A percentile compares a stretch with the other conserved stretches of the same genome.
Evolutionary conservation across 805 yeast genomes (phyloP).

Genomic region (Yarrowia alimentaria): DNA sequence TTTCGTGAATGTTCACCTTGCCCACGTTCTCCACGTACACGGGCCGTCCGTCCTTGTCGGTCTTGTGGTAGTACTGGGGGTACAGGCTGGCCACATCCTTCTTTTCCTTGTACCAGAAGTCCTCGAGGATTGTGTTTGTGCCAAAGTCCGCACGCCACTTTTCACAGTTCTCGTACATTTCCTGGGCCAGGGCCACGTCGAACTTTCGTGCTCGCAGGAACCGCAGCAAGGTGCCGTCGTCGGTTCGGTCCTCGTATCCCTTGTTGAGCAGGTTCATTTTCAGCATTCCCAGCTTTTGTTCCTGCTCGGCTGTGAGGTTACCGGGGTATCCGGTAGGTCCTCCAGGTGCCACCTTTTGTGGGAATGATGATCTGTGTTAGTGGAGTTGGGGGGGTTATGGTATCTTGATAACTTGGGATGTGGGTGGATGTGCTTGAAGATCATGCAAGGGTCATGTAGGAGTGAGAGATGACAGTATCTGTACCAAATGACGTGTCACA

Average conservation of each 20-base stretch:
- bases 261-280: constrained; percentile 55
- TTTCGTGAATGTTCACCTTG: constrained; percentile 79
- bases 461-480: too few species aligned
- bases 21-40: constrained; percentile 94
- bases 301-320: constrained; percentile 67
- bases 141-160: constrained; percentile 89
- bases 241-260: constrained; percentile 76
- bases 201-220: constrained; percentile 95
- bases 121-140: constrained; percentile 77
- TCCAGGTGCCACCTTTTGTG: constrained; percentile 64
- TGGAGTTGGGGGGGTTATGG: too few species aligned
- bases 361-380: constrained; percentile 53
- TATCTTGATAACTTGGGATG: too few species aligned
- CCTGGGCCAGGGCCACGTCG: constrained; percentile 71
- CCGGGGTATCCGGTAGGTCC: constrained; percentile 79
- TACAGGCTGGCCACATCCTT: constrained; percentile 82
- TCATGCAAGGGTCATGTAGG: too few species aligned
- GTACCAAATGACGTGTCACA: too few species aligned
- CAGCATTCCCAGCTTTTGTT: constrained; percentile 55
- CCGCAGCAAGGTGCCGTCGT: constrained; percentile 77
- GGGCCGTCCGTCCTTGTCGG: constrained; percentile 96
- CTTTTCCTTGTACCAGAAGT: constrained; percentile 92
- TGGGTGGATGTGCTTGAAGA: too few species aligned
- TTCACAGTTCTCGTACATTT: constrained; percentile 85
- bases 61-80: constrained; percentile 97